Base-by-base conservation (phyloP, 2,329 filamentous ascomycete species). In the Fusarium nelsonii region DNA sequence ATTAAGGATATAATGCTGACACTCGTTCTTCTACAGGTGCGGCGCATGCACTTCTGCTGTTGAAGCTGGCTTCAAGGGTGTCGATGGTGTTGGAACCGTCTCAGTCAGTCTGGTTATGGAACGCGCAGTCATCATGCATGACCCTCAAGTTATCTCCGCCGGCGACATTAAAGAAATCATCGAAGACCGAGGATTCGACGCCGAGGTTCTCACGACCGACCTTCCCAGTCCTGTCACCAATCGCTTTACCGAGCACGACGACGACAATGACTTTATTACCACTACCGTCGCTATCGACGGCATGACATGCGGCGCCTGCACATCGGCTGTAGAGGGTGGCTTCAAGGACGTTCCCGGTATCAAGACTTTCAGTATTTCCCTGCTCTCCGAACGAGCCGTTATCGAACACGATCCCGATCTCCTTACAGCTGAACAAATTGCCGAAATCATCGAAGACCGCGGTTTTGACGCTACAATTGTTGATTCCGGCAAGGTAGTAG, bases 1-100 rank as follows among this genome's bases (percentile, higher is more conserved):
- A 39, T 39, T 23, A 18, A 28, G 46, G 36, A 56, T 69, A 64
- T 71, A 65, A 73, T 34, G 64, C 78, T 82, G 67, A 83, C 73
- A 12, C 37, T 51, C 32, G 40, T 26, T 26, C 41, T 32, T 37
- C 86, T 84, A 87, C 85, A 89, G 87, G 69, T 99, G 96, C 82
- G 94, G 95, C 77, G 91, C 95, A 73, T 99, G 96, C 79, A 97
- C 95, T 30, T 97, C 94, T 44, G 91, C 96, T n/a, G 91, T 99
- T 73, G 95, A 98, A 84, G 88, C 91, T 63, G 96, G 92, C 71
- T 97, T 99, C 82, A 91, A 93, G 75, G 88, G 87, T 70, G 87
- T 97, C 7, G 85, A 91, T 39, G 95, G 96, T 56, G 90, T 96
- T 11, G 92, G 91, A 68, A 93, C 87, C 73, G 93, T 98, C 62